Evolutionary conservation across 345 rosid species (phyloP).

Genomic region (Anastatica hierochuntica): DNA sequence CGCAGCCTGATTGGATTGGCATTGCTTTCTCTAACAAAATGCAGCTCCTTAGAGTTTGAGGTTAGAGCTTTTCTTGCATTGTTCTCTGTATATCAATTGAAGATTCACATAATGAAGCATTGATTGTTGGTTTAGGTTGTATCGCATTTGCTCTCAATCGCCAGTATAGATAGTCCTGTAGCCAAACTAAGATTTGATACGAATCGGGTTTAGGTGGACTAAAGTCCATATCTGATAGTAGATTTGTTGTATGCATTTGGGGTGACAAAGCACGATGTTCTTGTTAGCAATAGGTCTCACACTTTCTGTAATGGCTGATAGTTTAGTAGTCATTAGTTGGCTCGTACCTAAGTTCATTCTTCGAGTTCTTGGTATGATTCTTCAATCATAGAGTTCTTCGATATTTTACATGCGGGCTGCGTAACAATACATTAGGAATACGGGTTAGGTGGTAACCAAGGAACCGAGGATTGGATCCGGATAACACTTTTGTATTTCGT

Average conservation of each 20-base stretch:
- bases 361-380: background rate
- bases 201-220: background rate
- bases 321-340: background rate
- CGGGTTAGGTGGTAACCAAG: too few relatives aligned
- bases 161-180: background rate
- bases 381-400: background rate
- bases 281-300: background rate
- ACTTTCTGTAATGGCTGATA: background rate
- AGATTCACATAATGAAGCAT: background rate
- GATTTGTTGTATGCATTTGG: background rate
- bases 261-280: background rate
- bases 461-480: too few relatives aligned
- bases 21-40: conserved; percentile 69
- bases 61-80: conserved; percentile 5
- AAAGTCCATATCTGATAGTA: too few relatives aligned
- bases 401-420: too few relatives aligned
- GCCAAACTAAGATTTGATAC: background rate
- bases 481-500: too few relatives aligned
- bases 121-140: background rate
- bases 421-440: too few relatives aligned
- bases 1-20: conserved; percentile 87
- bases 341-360: background rate
- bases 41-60: conserved; percentile 92
- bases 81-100: too few relatives aligned
- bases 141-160: background rate